Evolutionary conservation across 805 yeast species (phyloP), one percentile per base, ranked within the genome.

Genomic region (Suhomyces canberraensis): DNA sequence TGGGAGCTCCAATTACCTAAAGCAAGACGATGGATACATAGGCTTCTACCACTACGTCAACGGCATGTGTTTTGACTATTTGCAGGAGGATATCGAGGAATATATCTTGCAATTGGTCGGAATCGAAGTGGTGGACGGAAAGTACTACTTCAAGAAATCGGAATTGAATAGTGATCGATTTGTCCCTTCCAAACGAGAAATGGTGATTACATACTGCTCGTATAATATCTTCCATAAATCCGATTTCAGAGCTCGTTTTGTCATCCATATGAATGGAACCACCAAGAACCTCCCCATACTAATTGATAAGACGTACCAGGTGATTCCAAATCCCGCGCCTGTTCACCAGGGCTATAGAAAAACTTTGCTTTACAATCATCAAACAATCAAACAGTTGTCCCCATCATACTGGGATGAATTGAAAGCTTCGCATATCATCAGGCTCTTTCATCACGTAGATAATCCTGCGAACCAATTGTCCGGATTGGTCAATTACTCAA

Each of bases 201-300:
- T 73, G 31, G 54, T 56, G 33, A 74, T 74, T 16, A 79, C 87
- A 0, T 79, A 71, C 45, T 82, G 88, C 56, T 60, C 80, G 11
- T 87, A 79, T 64, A 90, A 93, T 58, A 71, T 82, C 14, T 86
- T 93, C 51, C 66, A 79, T 25, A 73, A 73, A 37, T 73, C 82
- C 4, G 98, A 91, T 56, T 63, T 90, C 26, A 69, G 96, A 78
- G 88, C 48, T 56, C 79, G 51, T 73, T 76, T 54, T 41, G 62
- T 73, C 14, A 52, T 74, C 4, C 47, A 49, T 14, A 21, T 40
- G 33, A 22, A 25, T 8, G 44, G 45, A 11, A 16, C 35, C 25
- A 39, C 21, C 29, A 36, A 40, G 22, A 35, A 24, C 16, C 34
- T 17, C 9, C 54, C 61, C 1, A 49, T 64, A 16, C 61, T 66